phyloP scores from a whole-genome alignment of 345 rosid species.

The Gossypium raimondii region DNA sequence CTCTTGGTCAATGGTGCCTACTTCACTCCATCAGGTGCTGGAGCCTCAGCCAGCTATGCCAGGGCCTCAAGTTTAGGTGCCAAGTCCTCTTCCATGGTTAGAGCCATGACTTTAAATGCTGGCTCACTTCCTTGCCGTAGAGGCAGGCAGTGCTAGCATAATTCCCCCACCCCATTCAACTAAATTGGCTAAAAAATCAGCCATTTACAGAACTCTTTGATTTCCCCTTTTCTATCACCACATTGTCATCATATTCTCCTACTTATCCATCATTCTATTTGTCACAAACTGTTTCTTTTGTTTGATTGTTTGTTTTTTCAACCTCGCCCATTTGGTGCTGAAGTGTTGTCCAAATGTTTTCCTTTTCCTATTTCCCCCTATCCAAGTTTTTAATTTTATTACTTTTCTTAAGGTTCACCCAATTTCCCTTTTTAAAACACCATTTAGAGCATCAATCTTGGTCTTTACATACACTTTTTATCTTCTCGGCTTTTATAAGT shows the following conservation, averaged over 20 bases:
- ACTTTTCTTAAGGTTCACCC: too few relatives aligned
- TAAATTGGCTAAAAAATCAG: constrained; percentile 25
- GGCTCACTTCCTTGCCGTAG: constrained; percentile 73
- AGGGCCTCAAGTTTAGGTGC: constrained; percentile 91
- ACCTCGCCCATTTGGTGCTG: constrained; percentile 84
- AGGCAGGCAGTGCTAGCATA: constrained; percentile 40
- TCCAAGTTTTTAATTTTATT: too few relatives aligned
- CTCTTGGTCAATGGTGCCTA: constrained; percentile 79
- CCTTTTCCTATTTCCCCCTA: too few relatives aligned
- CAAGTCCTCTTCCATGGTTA: constrained; percentile 75
- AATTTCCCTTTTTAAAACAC: constrained; percentile 15
- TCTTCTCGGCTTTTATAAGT: constrained; percentile 25
- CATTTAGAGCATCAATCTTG: constrained; percentile 19
- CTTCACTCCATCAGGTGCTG: constrained; percentile 86
- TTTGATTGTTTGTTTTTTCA: constrained; percentile 21
- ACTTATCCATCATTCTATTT: constrained; percentile 12
- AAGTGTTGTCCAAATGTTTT: constrained; percentile 60
- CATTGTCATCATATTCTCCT: constrained; percentile 29
- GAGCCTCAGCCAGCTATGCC: constrained; percentile 77
- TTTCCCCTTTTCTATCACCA: constrained; percentile 38
- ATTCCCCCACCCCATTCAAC: background rate
- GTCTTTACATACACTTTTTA: constrained; percentile 16
- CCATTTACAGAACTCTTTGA: constrained; percentile 28
- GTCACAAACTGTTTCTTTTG: constrained; percentile 16
- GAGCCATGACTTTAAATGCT: constrained; percentile 66